Base-by-base conservation (phyloP, 2,329 filamentous ascomycete species). In the Stemphylium beticola region DNA sequence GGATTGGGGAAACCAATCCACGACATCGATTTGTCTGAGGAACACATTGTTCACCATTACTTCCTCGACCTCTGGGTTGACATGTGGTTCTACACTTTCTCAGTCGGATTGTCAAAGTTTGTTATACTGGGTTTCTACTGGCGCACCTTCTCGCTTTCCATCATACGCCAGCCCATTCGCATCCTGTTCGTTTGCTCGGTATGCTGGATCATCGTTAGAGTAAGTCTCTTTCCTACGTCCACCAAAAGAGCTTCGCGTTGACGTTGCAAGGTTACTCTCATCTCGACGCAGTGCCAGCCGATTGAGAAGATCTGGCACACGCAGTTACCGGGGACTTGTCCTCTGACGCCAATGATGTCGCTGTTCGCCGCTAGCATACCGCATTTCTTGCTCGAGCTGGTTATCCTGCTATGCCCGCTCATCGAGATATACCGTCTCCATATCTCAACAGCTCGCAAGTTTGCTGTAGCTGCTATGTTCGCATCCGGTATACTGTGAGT, bases 21-120 rank as follows among this genome's bases (percentile, higher is more conserved):
- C 18, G 52, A 65, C 12, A 59, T 66, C 42, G 24, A 60, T 14
- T 40, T 63, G 11, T 38, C 58, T 12, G 38, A 54, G 6, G 56
- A 64, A 1, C n/a, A 58, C 18, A 57, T 66, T n/a, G 26, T 50
- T 1, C 55, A 55, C 22, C 58, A 66, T 15, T 68, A 62, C 39
- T 66, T 61, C 17, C 17, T 59, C 4, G 63, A 66, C 20, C 63
- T 66, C 2, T 67, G 57, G 55, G 49, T 52, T 22, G 63, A 66
- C 18, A 66, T 66, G 64, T 68, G 62, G 64, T 18, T 66, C 22
- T 68, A 65, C 42, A 68, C 64, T 1, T 63, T 68, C 26, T 64
- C 64, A 1, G 57, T 68, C 1, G 65, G 65, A 2, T 44, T 64
- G 2, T 66, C 62, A 8, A 66, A 68, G 20, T 65, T 66, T 7